Evolutionary conservation across 139 green algal genomes (phyloP).

Genomic region (Ettlia oleoabundans): DNA sequence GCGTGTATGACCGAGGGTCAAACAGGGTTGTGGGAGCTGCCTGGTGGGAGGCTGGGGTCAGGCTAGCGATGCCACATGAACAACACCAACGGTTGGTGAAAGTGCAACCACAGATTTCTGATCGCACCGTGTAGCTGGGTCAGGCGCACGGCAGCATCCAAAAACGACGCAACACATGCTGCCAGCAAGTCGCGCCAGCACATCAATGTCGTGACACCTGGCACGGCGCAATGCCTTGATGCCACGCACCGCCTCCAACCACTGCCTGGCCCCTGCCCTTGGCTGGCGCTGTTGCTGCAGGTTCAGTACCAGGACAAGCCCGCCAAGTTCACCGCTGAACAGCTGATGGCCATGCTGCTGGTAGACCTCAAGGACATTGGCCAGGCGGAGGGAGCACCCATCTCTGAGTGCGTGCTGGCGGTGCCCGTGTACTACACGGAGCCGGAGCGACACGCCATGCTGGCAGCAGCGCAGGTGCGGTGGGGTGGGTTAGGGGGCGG

Average conservation of each 20-base stretch:
- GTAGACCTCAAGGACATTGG: conserved; percentile 91
- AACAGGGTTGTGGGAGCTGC: no score
- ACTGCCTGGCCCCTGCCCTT: no score
- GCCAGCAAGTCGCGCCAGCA: no score
- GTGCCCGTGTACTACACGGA: conserved; percentile 92
- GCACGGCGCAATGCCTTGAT: background rate
- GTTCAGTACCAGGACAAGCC: conserved; percentile 68
- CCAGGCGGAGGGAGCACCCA: conserved; percentile 80
- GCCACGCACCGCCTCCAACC: background rate
- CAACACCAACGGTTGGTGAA: no score
- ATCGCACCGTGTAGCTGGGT: no score
- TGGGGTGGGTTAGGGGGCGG: background rate
- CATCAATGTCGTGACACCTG: no score
- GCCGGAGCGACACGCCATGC: conserved; percentile 85
- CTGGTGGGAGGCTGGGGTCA: background rate
- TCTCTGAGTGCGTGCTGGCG: conserved; percentile 93
- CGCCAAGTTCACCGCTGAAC: conserved; percentile 62
- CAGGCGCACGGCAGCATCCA: no score
- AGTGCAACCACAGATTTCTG: no score
- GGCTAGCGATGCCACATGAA: background rate
- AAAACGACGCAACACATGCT: no score
- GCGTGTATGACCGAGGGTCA: no score
- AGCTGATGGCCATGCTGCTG: conserved; percentile 92
- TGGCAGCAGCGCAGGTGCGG: conserved; percentile 65
- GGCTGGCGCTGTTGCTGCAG: no score